phyloP scores from a whole-genome alignment of 768 basidiomycete genomes.

The Naganishia friedmannii region DNA sequence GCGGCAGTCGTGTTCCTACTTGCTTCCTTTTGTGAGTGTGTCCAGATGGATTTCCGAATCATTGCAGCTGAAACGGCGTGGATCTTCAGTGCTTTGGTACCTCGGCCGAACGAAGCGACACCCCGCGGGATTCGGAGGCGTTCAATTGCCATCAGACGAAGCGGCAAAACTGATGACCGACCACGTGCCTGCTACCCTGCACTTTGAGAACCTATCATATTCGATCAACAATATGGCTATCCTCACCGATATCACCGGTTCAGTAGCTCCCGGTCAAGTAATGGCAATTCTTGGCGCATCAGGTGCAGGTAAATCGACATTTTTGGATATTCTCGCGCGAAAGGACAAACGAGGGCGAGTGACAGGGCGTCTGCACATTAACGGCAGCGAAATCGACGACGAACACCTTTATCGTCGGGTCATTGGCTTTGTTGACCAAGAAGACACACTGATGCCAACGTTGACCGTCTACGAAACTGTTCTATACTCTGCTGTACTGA shows the following conservation, averaged over 20 bases:
- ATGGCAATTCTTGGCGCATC: slow-evolving; percentile 97
- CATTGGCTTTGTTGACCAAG: slow-evolving; percentile 95
- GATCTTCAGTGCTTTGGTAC: slow-evolving; percentile 74
- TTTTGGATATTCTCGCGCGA: slow-evolving; percentile 91
- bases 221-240: slow-evolving; percentile 65
- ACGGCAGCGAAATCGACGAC: slow-evolving; percentile 69
- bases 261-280: slow-evolving; percentile 80
- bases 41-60: background rate
- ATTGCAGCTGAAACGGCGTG: background rate
- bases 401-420: slow-evolving; percentile 76
- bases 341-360: slow-evolving; percentile 80
- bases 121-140: slow-evolving; percentile 56
- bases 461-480: slow-evolving; percentile 98
- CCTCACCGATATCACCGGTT: slow-evolving; percentile 76
- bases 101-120: slow-evolving; percentile 69
- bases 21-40: slow-evolving; percentile 60
- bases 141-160: slow-evolving; percentile 69
- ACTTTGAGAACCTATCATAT: slow-evolving; percentile 83
- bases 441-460: slow-evolving; percentile 94
- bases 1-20: slow-evolving; percentile 72
- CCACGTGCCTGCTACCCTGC: slow-evolving; percentile 89
- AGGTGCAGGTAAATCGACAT: slow-evolving; percentile 91
- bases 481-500: slow-evolving; percentile 81
- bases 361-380: slow-evolving; percentile 72
- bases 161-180: slow-evolving; percentile 83